phyloP scores from a whole-genome alignment of 169 alveolate genomes.

The Cryptosporidium bovis region DNA sequence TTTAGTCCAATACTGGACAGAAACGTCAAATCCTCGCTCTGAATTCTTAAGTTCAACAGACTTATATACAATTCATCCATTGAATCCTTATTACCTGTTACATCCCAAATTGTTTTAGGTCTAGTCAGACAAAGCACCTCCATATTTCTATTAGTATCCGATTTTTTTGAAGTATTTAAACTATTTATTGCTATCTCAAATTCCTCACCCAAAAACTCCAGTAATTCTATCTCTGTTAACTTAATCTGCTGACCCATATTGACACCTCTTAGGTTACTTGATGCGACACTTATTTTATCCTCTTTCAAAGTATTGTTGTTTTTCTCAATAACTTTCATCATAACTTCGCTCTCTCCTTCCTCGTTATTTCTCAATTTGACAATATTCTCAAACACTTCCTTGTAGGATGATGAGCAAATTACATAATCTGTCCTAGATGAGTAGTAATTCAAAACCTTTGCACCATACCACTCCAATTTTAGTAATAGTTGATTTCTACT shows the following conservation, averaged over 20 bases:
- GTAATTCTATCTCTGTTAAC: constrained; percentile 43
- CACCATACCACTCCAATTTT: constrained; percentile 70
- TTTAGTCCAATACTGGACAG: constrained; percentile 2
- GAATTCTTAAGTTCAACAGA: constrained; percentile 41
- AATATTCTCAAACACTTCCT: constrained; percentile 17
- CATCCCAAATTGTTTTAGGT: constrained; percentile 60
- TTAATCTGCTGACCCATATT: constrained; percentile 37
- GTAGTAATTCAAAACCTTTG: constrained; percentile 38
- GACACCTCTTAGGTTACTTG: constrained; percentile 39
- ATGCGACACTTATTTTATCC: neutral
- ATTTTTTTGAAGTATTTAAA: constrained; percentile 3
- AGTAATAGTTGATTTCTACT: constrained; percentile 35
- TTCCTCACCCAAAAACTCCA: constrained; percentile 60
- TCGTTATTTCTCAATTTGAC: neutral
- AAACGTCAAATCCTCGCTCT: constrained; percentile 6
- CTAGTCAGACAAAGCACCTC: constrained; percentile 4
- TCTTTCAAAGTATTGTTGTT: neutral
- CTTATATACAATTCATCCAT: constrained; percentile 54
- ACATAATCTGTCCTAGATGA: constrained; percentile 69
- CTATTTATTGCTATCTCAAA: constrained; percentile 14
- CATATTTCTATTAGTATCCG: neutral
- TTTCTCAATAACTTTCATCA: too few relatives aligned
- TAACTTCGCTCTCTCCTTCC: too few relatives aligned
- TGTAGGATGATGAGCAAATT: constrained; percentile 35
- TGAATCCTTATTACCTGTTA: constrained; percentile 49